Conservation (phyloP, 306 rosid genomes). For the Hippophae tibetana region DNA sequence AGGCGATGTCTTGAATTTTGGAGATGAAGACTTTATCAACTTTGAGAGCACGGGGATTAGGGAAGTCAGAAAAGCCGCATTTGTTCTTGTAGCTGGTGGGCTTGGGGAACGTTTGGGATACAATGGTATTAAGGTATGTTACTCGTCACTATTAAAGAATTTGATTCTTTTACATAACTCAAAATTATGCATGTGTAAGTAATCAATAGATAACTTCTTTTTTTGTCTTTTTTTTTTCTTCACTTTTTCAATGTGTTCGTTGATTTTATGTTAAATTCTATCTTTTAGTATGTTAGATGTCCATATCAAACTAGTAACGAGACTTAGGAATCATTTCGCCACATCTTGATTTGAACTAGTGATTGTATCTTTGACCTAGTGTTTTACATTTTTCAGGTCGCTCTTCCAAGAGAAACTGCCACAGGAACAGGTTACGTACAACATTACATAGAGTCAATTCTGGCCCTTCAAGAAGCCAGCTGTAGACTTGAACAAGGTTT, state of each 20-base stretch:
- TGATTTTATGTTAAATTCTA: background rate
- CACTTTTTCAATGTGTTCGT: no score
- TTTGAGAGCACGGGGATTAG: slow-evolving; percentile 74
- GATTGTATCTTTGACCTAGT: slow-evolving; percentile 9
- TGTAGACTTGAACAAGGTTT: slow-evolving; percentile 43
- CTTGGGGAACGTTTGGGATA: slow-evolving; percentile 98
- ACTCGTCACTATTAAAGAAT: background rate
- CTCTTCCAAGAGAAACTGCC: slow-evolving; percentile 88
- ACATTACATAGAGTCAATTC: slow-evolving; percentile 62
- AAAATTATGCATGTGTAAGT: background rate
- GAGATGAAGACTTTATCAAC: slow-evolving; percentile 51
- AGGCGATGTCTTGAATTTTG: slow-evolving; percentile 68
- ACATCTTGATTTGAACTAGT: slow-evolving; percentile 11
- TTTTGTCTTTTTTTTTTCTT: background rate
- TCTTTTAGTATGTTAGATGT: background rate
- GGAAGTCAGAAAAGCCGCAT: slow-evolving; percentile 70
- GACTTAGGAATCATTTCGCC: background rate
- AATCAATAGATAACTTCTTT: no score
- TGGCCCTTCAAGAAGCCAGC: slow-evolving; percentile 91
- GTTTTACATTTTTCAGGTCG: slow-evolving; percentile 52
- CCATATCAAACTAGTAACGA: background rate
- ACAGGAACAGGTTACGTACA: slow-evolving; percentile 68
- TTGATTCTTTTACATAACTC: background rate
- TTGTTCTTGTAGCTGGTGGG: slow-evolving; percentile 99
- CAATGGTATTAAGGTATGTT: slow-evolving; percentile 78